phyloP scores from a whole-genome alignment of 108 stramenopile genomes.

The Skeletonema tropicum region DNA sequence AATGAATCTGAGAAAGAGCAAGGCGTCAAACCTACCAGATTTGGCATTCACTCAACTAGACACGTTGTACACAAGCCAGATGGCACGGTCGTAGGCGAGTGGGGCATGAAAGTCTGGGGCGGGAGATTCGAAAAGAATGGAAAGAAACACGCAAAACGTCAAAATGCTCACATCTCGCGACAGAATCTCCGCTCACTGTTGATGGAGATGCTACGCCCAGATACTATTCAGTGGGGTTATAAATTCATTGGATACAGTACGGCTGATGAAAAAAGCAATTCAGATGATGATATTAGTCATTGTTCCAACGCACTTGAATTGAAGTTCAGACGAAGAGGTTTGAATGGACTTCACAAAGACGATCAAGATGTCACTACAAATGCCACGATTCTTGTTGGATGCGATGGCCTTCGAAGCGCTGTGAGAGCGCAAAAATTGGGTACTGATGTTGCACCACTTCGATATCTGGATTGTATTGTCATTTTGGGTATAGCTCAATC shows the following conservation, averaged over 20 bases:
- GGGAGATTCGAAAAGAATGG: conserved; percentile 47
- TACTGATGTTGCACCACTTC: conserved; percentile 53
- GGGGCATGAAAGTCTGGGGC: conserved; percentile 85
- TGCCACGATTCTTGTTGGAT: conserved; percentile 81
- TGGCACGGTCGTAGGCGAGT: conserved; percentile 80
- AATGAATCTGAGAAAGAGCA: background rate
- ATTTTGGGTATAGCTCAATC: conserved; percentile 77
- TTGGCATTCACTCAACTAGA: conserved; percentile 70
- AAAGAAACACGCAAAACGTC: conserved; percentile 58
- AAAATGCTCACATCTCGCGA: conserved; percentile 86
- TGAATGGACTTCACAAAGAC: conserved; percentile 14
- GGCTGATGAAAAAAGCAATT: conserved; percentile 2
- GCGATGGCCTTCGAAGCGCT: conserved; percentile 88
- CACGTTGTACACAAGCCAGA: conserved; percentile 81
- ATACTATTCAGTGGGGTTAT: conserved; percentile 61
- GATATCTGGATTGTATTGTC: conserved; percentile 83
- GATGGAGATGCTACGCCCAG: conserved; percentile 52
- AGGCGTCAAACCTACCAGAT: conserved; percentile 2
- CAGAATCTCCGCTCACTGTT: conserved; percentile 68
- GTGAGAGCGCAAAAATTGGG: conserved; percentile 62
- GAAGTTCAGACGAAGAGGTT: conserved; percentile 39
- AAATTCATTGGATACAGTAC: conserved; percentile 39
- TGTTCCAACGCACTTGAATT: conserved; percentile 21
- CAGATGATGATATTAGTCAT: background rate
- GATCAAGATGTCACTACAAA: conserved; percentile 19